Evolutionary conservation across 257 asterid genomes (phyloP).

Genomic region (Solanum lignicaule): DNA sequence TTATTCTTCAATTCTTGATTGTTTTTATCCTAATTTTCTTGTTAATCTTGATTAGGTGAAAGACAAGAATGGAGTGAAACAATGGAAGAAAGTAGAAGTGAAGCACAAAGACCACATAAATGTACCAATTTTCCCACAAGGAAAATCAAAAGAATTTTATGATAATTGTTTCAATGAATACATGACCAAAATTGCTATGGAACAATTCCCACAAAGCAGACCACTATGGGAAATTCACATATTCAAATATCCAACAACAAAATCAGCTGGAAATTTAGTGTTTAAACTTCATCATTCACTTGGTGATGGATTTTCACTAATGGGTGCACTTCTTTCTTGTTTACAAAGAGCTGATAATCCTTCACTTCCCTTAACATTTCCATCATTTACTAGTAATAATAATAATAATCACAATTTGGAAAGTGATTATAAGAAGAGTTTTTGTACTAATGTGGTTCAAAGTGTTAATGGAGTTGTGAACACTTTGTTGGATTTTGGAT

Average conservation of each 20-base stretch:
- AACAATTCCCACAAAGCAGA: conserved; percentile 18
- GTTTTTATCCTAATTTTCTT: not conserved
- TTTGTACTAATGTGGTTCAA: not conserved
- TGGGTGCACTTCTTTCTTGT: conserved; percentile 37
- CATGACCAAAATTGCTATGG: conserved; percentile 18
- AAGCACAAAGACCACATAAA: conserved; percentile 15
- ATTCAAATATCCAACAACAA: conserved; percentile 24
- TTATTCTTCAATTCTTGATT: not conserved
- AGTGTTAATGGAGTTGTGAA: conserved; percentile 7
- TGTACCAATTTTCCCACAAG: conserved; percentile 15
- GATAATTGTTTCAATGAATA: conserved; percentile 28
- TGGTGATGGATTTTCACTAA: conserved; percentile 35
- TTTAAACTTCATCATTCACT: conserved; percentile 33
- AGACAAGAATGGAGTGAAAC: conserved; percentile 17
- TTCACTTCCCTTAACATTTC: conserved; percentile 27
- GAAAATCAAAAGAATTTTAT: conserved; percentile 15
- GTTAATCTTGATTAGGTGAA: conserved; percentile 5
- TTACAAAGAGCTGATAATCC: conserved; percentile 31
- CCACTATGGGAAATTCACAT: conserved; percentile 38
- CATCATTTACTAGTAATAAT: not conserved
- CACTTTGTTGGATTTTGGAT: conserved; percentile 18
- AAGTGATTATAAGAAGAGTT: not conserved
- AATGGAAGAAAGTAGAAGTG: conserved; percentile 29
- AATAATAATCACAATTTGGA: not conserved
- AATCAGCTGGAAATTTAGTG: conserved; percentile 23